phyloP scores from a whole-genome alignment of 1,284 basidiomycete species.

The Rhizopogon hawkerae region DNA sequence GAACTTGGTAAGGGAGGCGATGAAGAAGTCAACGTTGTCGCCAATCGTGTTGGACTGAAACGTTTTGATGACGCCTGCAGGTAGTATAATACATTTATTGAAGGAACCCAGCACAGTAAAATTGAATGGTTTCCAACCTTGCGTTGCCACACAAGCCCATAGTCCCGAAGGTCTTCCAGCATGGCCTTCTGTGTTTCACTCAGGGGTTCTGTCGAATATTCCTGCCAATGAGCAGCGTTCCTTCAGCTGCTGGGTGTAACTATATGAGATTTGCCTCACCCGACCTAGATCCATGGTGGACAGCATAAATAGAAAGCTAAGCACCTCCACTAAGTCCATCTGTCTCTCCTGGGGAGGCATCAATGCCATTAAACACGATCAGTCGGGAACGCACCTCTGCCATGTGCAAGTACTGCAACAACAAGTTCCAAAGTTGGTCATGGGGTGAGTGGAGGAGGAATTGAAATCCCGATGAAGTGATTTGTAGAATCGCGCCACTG shows the following conservation, averaged over 20 bases:
- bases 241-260: constrained; percentile 2
- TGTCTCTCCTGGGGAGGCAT: constrained; percentile 52
- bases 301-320: constrained; percentile 93
- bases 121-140: constrained; percentile 35
- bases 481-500: constrained; percentile 57
- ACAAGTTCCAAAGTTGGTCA: constrained; percentile 93
- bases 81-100: constrained; percentile 7
- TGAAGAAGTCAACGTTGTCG: constrained; percentile 86
- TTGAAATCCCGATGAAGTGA: constrained; percentile 95
- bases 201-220: constrained; percentile 81
- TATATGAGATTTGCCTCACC: constrained; percentile 35
- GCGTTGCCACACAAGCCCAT: constrained; percentile 86
- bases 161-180: constrained; percentile 88
- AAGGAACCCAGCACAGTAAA: background rate
- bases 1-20: constrained; percentile 62
- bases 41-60: constrained; percentile 94
- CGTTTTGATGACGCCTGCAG: constrained; percentile 58
- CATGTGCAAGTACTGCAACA: constrained; percentile 83
- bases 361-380: constrained; percentile 2
- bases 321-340: constrained; percentile 90
- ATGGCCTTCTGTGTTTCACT: constrained; percentile 79
- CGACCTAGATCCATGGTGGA: constrained; percentile 88
- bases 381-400: constrained; percentile 50
- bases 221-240: constrained; percentile 37
- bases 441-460: constrained; percentile 96